Conservation (phyloP, 1,284 basidiomycete genomes). For the Spongispora temasekensis region DNA sequence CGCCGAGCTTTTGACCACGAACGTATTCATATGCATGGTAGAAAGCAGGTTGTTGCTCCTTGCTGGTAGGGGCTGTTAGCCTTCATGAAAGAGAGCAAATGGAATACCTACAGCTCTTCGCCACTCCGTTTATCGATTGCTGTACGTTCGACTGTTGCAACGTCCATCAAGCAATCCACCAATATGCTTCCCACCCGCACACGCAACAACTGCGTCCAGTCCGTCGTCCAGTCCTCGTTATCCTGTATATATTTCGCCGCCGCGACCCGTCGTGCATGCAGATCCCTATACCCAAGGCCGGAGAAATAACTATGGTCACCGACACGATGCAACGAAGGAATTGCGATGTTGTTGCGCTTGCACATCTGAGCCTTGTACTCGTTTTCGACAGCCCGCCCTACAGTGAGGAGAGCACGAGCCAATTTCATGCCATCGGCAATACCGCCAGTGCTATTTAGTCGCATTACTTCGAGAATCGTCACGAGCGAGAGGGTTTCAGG, state of each 20-base stretch:
- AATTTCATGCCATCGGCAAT: conserved; percentile 90
- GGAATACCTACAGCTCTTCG: conserved; percentile 53
- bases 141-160: conserved; percentile 76
- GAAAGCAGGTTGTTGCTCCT: conserved; percentile 90
- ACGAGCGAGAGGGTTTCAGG: conserved; percentile 85
- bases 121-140: conserved; percentile 57
- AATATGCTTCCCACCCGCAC: conserved; percentile 84
- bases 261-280: conserved; percentile 60
- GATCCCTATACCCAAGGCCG: conserved; percentile 53
- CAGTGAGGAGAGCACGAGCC: conserved; percentile 76
- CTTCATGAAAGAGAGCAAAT: not conserved
- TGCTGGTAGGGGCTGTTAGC: conserved; percentile 40
- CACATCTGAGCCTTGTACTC: conserved; percentile 88
- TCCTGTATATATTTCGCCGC: conserved; percentile 67
- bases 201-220: conserved; percentile 81
- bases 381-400: conserved; percentile 86
- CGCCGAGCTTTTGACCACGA: conserved; percentile 89
- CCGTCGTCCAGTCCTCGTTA: conserved; percentile 70
- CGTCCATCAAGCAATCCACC: conserved; percentile 82
- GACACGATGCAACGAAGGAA: conserved; percentile 44
- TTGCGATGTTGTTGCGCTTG: conserved; percentile 60
- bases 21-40: conserved; percentile 92
- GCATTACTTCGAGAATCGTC: conserved; percentile 90
- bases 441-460: conserved; percentile 77
- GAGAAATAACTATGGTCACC: conserved; percentile 56